phyloP scores from a whole-genome alignment of 2,329 filamentous ascomycete species.

The Metarhizium rileyi region DNA sequence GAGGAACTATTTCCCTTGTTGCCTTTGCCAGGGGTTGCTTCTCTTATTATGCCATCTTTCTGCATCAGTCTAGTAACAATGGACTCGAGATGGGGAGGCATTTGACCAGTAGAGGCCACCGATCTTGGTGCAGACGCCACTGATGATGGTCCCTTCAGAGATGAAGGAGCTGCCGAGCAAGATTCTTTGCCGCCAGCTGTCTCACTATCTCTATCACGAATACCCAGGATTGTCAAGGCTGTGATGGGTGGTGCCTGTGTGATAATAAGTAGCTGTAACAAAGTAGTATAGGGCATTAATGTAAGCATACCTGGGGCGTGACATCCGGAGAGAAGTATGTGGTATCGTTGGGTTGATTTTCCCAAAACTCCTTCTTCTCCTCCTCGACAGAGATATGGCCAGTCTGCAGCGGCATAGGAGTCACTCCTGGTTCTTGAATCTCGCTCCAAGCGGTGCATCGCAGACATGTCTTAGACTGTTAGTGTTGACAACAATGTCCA shows the following conservation, averaged over 20 bases:
- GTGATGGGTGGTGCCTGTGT: conserved; percentile 20
- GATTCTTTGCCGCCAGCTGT: too few relatives aligned
- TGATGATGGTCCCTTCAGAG: background rate
- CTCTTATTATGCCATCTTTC: background rate
- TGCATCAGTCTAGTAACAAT: background rate
- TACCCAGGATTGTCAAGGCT: conserved; percentile 3
- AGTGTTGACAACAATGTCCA: background rate
- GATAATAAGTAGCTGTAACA: conserved; percentile 6
- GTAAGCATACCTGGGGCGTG: conserved; percentile 13
- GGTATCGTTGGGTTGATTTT: conserved; percentile 6
- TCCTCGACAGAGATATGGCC: conserved; percentile 25
- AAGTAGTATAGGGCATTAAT: too few relatives aligned
- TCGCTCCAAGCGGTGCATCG: conserved; percentile 26
- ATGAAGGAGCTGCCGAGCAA: background rate
- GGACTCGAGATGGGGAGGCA: background rate
- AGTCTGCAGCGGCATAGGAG: conserved; percentile 19
- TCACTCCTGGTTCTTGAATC: conserved; percentile 24
- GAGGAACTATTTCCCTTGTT: background rate
- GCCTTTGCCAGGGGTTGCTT: background rate
- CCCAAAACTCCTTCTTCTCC: conserved; percentile 7
- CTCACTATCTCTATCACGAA: background rate
- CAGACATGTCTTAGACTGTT: conserved; percentile 17
- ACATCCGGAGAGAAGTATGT: conserved; percentile 18
- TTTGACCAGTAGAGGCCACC: background rate
- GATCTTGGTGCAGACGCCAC: background rate